phyloP scores from a whole-genome alignment of 108 stramenopile species.

The Pseudonitzschia pungens region DNA sequence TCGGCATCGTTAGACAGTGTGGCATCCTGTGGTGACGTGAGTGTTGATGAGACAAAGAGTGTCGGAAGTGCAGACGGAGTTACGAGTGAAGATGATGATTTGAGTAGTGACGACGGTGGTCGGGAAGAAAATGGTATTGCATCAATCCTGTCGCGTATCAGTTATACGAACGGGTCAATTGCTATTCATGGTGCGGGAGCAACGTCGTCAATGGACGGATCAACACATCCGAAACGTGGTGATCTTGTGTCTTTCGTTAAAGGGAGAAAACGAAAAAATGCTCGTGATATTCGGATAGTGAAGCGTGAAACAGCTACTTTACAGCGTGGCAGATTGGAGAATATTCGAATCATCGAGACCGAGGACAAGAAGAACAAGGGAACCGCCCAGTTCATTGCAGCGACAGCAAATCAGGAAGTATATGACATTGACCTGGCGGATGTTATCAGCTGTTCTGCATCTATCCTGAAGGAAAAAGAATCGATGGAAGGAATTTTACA shows the following conservation, averaged over 20 bases:
- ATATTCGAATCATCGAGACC: slow-evolving; percentile 32
- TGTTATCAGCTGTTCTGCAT: slow-evolving; percentile 69
- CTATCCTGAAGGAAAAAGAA: slow-evolving; percentile 61
- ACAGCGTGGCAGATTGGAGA: slow-evolving; percentile 54
- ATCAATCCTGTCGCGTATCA: slow-evolving; percentile 44
- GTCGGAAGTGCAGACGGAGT: slow-evolving; percentile 10
- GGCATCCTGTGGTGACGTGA: slow-evolving; percentile 12
- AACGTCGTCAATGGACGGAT: slow-evolving; percentile 20
- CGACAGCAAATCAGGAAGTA: slow-evolving; percentile 47
- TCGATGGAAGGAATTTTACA: slow-evolving; percentile 76
- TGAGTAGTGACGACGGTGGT: slow-evolving; percentile 12
- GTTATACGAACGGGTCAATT: slow-evolving; percentile 61
- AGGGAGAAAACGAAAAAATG: slow-evolving; percentile 44
- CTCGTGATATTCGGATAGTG: slow-evolving; percentile 70
- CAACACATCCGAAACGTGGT: slow-evolving; percentile 60
- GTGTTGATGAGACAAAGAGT: slow-evolving; percentile 24
- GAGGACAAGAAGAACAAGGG: slow-evolving; percentile 23
- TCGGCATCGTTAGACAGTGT: slow-evolving; percentile 22
- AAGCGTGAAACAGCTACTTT: slow-evolving; percentile 48
- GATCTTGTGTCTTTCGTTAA: slow-evolving; percentile 75
- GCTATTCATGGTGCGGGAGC: slow-evolving; percentile 49
- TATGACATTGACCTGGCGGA: slow-evolving; percentile 62
- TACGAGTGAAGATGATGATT: slow-evolving; percentile 22
- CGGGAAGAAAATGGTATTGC: slow-evolving; percentile 14
- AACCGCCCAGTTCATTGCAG: slow-evolving; percentile 38